phyloP scores from a whole-genome alignment of 2,329 filamentous ascomycete genomes.

The Zymoseptoria pseudotritici region DNA sequence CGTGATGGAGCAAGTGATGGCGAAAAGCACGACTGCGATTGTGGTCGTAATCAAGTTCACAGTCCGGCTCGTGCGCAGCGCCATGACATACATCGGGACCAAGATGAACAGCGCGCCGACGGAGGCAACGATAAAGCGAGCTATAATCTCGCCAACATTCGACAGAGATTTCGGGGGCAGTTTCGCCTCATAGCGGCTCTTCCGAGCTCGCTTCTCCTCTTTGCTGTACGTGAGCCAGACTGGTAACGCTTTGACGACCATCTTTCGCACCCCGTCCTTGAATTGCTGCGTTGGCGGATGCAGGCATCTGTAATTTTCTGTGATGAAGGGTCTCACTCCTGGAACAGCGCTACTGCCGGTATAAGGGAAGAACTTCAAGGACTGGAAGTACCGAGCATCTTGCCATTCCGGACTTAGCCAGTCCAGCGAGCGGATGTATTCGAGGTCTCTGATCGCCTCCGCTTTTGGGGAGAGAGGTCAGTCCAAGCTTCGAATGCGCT shows the following conservation, averaged over 20 bases:
- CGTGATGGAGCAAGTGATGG: slow-evolving; percentile 1
- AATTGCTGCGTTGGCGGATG: too few relatives aligned
- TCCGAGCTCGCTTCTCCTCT: neutral
- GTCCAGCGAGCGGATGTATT: neutral
- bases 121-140: neutral
- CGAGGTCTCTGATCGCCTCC: slow-evolving; percentile 1
- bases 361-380: neutral
- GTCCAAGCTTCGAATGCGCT: neutral
- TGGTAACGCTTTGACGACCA: neutral
- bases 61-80: neutral
- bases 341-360: neutral
- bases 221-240: neutral
- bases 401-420: neutral
- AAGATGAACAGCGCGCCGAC: slow-evolving; percentile 2
- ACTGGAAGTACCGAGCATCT: neutral
- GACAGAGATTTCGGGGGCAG: neutral
- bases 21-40: neutral
- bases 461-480: neutral
- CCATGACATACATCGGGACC: slow-evolving; percentile 2
- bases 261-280: neutral
- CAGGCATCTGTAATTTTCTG: neutral
- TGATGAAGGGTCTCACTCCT: neutral
- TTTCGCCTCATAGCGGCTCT: neutral
- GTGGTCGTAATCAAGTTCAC: neutral
- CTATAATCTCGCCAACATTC: neutral